Percentiles rank a stretch among this genome's conserved stretches.
Evolutionary conservation across 495 filamentous ascomycete species (phyloP).

Genomic region (Oleoguttula mirabilis): DNA sequence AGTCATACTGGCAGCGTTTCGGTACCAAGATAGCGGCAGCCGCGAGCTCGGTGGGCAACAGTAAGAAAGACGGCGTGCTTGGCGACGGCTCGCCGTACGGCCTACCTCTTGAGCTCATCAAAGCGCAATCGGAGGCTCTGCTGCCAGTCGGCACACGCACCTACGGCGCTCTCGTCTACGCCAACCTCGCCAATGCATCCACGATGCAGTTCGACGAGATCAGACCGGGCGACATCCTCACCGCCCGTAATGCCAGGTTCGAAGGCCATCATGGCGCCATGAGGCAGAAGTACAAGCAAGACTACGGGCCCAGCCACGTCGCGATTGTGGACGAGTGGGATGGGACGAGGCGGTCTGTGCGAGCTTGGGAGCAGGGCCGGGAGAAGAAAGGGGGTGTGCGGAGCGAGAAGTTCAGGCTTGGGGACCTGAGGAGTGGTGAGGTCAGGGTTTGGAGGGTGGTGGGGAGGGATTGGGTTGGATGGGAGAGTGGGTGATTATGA

Average conservation of each 20-base stretch:
- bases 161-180: constrained; percentile 86
- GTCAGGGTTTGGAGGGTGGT: constrained; percentile 97
- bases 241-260: constrained; percentile 86
- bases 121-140: constrained; percentile 58
- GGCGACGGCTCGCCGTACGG: constrained; percentile 70
- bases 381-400: constrained; percentile 84
- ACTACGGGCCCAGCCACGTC: constrained; percentile 88
- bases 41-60: constrained; percentile 32
- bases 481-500: no score
- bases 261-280: constrained; percentile 90
- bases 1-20: constrained; percentile 65
- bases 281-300: constrained; percentile 82
- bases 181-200: constrained; percentile 85
- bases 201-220: constrained; percentile 89
- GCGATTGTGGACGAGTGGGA: constrained; percentile 98
- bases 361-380: constrained; percentile 88
- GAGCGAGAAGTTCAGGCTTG: constrained; percentile 83
- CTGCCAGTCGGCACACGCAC: constrained; percentile 71
- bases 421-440: constrained; percentile 84
- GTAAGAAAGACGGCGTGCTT: constrained; percentile 64
- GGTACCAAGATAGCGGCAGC: constrained; percentile 62
- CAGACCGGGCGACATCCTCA: constrained; percentile 83
- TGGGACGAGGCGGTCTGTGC: constrained; percentile 94
- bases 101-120: constrained; percentile 66
- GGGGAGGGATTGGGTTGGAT: constrained; percentile 83